phyloP scores from a whole-genome alignment of 108 stramenopile genomes.

The Fragilaria crotonensis region DNA sequence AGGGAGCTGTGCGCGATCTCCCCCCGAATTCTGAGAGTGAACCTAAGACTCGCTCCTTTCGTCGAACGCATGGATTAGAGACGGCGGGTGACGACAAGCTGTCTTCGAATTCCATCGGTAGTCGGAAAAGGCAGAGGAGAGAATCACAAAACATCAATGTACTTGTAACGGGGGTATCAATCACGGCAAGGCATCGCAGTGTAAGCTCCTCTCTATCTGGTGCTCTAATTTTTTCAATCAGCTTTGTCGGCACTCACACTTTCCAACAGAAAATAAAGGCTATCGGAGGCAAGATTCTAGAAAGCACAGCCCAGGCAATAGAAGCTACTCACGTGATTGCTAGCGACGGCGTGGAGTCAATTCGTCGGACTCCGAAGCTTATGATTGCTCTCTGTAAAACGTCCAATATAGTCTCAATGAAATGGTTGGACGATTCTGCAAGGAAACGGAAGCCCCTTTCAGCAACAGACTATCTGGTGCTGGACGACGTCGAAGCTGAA shows the following conservation, averaged over 20 bases:
- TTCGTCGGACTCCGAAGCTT: slow-evolving; percentile 58
- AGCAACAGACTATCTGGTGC: slow-evolving; percentile 24
- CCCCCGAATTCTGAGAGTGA: no score
- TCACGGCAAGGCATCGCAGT: neutral
- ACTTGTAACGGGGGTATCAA: slow-evolving; percentile 3
- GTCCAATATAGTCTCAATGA: slow-evolving; percentile 36
- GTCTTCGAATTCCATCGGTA: no score
- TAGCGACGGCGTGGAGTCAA: slow-evolving; percentile 21
- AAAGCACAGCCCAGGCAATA: slow-evolving; percentile 35
- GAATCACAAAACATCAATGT: slow-evolving; percentile 5
- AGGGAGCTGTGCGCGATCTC: no score
- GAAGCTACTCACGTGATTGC: slow-evolving; percentile 53
- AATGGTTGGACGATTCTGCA: slow-evolving; percentile 51
- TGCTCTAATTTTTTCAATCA: neutral
- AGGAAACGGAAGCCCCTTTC: slow-evolving; percentile 19
- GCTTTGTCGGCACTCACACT: neutral
- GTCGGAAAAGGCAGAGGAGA: no score
- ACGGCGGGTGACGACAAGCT: no score
- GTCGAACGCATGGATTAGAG: no score
- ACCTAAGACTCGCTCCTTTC: no score
- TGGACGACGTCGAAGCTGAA: slow-evolving; percentile 40
- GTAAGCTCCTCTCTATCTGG: neutral
- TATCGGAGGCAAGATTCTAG: slow-evolving; percentile 43
- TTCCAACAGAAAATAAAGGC: slow-evolving; percentile 28
- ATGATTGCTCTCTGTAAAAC: slow-evolving; percentile 51